Evolutionary conservation across 1,284 basidiomycete genomes (phyloP).

Genomic region (Ceratobasidium sp.): DNA sequence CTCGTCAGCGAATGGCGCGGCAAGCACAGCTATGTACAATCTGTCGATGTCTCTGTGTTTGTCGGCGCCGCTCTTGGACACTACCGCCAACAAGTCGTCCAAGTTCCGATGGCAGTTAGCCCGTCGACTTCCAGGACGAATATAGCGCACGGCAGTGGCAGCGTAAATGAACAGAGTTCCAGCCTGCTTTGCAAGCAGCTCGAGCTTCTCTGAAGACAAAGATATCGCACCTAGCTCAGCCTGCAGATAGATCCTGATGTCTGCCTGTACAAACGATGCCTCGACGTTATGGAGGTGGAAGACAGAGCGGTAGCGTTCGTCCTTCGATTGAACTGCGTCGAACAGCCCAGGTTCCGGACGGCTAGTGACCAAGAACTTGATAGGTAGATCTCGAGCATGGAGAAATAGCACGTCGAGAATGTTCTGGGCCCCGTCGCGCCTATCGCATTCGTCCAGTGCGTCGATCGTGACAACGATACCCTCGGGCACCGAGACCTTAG

Average conservation of each 20-base stretch:
- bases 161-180: slow-evolving; percentile 30
- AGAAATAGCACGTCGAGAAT: slow-evolving; percentile 3
- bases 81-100: background rate
- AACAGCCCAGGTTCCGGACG: slow-evolving; percentile 23
- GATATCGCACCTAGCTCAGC: background rate
- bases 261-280: slow-evolving; percentile 16
- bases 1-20: background rate
- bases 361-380: slow-evolving; percentile 29
- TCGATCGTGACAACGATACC: slow-evolving; percentile 21
- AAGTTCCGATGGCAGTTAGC: background rate
- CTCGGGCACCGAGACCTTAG: background rate
- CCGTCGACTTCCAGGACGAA: background rate
- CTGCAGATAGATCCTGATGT: slow-evolving; percentile 24
- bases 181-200: background rate
- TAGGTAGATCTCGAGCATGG: background rate
- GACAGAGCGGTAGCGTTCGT: background rate
- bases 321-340: background rate
- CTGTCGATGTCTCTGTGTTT: slow-evolving; percentile 9
- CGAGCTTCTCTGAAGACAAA: background rate
- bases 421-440: background rate
- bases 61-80: background rate
- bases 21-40: slow-evolving; percentile 5
- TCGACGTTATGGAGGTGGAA: slow-evolving; percentile 20
- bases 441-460: slow-evolving; percentile 26
- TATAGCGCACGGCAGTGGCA: slow-evolving; percentile 20